phyloP scores from a whole-genome alignment of 495 filamentous ascomycete genomes.

The Penicillium egyptiacum region DNA sequence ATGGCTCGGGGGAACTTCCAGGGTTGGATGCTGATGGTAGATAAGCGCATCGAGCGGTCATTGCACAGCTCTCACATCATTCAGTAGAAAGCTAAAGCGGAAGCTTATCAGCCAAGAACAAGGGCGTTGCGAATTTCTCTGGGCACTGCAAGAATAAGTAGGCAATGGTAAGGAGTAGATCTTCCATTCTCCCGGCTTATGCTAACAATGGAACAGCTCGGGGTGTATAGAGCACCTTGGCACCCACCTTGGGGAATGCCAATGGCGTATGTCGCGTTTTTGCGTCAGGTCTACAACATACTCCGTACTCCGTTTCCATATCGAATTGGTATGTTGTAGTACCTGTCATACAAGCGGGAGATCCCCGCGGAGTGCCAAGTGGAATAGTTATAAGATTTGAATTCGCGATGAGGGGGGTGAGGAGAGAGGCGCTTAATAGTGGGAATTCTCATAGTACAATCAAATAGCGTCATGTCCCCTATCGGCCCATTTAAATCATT shows the following conservation, averaged over 20 bases:
- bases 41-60: neutral
- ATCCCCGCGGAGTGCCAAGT: constrained; percentile 12
- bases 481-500: neutral
- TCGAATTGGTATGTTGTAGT: neutral
- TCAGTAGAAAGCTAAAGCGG: neutral
- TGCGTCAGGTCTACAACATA: neutral
- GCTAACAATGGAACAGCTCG: neutral
- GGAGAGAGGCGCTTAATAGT: neutral
- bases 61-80: neutral
- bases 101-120: neutral
- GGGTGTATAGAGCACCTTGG: constrained; percentile 4
- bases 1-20: neutral
- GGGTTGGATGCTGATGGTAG: neutral
- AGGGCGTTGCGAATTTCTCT: neutral
- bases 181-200: constrained; percentile 2
- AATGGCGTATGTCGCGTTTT: constrained; percentile 14
- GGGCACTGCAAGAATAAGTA: neutral
- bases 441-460: constrained; percentile 5
- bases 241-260: neutral
- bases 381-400: neutral
- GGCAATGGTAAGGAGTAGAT: neutral
- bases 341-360: constrained; percentile 17
- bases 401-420: neutral
- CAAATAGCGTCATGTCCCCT: constrained; percentile 8
- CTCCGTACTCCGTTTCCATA: too few relatives aligned